Evolutionary conservation across 352 stramenopile genomes (phyloP).

Genomic region (Phytophthora quininea): DNA sequence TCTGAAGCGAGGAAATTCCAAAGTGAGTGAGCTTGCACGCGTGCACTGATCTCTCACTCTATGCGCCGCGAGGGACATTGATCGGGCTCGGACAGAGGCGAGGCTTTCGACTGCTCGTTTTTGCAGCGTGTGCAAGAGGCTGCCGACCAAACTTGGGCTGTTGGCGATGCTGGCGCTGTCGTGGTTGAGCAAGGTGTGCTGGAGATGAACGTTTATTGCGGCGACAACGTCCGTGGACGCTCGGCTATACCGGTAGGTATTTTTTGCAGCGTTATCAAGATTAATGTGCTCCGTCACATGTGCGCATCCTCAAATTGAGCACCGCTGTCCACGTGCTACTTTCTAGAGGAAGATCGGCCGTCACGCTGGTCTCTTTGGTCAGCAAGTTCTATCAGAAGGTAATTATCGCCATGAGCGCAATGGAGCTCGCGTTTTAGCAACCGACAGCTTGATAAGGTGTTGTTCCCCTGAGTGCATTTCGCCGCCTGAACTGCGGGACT

Average conservation of each 20-base stretch:
- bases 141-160: neutral
- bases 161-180: neutral
- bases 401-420: too few species aligned
- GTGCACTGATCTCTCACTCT: constrained; percentile 7
- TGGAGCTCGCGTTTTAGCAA: too few species aligned
- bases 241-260: too few species aligned
- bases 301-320: neutral
- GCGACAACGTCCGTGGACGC: neutral
- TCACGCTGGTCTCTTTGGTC: too few species aligned
- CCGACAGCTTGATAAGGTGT: too few species aligned
- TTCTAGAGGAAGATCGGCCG: too few species aligned
- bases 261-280: neutral
- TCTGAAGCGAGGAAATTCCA: constrained; percentile 24
- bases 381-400: too few species aligned
- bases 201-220: neutral
- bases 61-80: constrained; percentile 6
- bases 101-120: constrained; percentile 22
- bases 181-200: neutral
- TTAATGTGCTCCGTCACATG: neutral
- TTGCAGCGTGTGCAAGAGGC: constrained; percentile 10
- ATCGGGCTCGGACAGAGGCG: constrained; percentile 10
- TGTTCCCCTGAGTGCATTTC: too few species aligned
- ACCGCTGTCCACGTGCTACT: too few species aligned
- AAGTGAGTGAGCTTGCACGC: constrained; percentile 24
- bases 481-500: too few species aligned